Evolutionary conservation across 75 land plant species (phyloP), one percentile per base, ranked within the genome.

Genomic region (Picea glauca): DNA sequence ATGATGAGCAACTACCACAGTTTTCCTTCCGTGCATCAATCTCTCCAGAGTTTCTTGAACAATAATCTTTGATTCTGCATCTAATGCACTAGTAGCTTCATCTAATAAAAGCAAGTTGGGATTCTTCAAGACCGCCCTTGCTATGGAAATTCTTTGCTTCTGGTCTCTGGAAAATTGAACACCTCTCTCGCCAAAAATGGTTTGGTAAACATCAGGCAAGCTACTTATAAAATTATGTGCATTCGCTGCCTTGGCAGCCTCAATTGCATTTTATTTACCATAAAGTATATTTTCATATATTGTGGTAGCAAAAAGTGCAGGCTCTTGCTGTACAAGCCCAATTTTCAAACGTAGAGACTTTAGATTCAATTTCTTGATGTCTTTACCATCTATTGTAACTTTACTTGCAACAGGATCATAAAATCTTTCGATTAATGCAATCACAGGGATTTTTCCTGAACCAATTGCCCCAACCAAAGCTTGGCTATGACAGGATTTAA

Each of bases 291-390:
- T 97, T 21, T 94, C 98, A 64, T 90, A 85, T 35, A 97, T 97
- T 80, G 90, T 91, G 1, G 96, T 72, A 4, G 93, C 98, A 72
- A 97, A 97, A 57, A 97, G 86, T 4, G 88, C 88, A 15, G 98
- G 99, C 84, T 94, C 99, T 82, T 97, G 99, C 68, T 95, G 98
- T 56, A 97, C 99, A 38, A 97, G 87, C 13, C 98, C 98, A n/a
- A 97, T 93, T 80, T 97, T 90, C 17, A 82, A 87, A 26, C 26
- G 26, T 26, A 26, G 26, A 26, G 26, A 26, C 26, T 26, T 68
- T 98, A 97, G 84, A 77, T 94, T 89, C 58, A 97, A 35, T 14
- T 88, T 80, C 46, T 88, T 78, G 38, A 97, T 93, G 77, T 97
- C 99, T 77, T 87, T 94, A 18, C 99, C 98, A 78, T 97, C 95